Evolutionary conservation across 2,329 filamentous ascomycete species (phyloP), one percentile per base, ranked within the genome.

Genomic region (Aaosphaeria arxii): DNA sequence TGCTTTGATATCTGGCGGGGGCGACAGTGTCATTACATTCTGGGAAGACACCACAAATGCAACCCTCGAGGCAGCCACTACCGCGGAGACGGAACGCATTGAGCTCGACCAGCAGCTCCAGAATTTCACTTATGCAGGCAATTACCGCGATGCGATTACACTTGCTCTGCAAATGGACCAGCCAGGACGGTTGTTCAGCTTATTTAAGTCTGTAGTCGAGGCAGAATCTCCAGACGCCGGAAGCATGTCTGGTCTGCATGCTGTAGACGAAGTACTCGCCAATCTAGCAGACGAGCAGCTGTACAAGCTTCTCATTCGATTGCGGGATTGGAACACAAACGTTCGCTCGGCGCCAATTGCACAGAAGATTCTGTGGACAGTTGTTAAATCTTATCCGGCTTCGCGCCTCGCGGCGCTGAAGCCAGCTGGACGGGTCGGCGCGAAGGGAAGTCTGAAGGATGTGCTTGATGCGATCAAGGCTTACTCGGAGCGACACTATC

Each of bases 321-420:
- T 96, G 40, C 82, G 95, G 41, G 94, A 99, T 72, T 99, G 94
- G 94, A 99, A 99, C 67, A 95, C 94, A 4, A 97, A 97, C 60
- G 91, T 90, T 0, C 82, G 89, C 52, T 95, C 90, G 4, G 86
- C 91, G 1, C 81, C 85, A 5, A 84, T 97, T 1, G 88, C 94
- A 1, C 94, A 99, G 71, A 83, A 86, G 32, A 86, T 99, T 11
- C 74, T 99, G 6, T 87, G 85, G 75, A 83, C 88, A 1, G 66
- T 99, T 6, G 84, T 96, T 44, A 84, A 84, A 55, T 88, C 85
- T 50, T 95, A 96, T 62, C 88, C 91, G 1, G 88, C 89, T 2
- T 83, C 83, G 43, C 83, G 86, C 48, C 83, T 97, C 48, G 86
- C 90, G 1, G 83, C 80, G 51, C 70, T 95, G 47, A 86, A 57